Evolutionary conservation across 306 rosid genomes (phyloP).

Genomic region (Vicia faba): DNA sequence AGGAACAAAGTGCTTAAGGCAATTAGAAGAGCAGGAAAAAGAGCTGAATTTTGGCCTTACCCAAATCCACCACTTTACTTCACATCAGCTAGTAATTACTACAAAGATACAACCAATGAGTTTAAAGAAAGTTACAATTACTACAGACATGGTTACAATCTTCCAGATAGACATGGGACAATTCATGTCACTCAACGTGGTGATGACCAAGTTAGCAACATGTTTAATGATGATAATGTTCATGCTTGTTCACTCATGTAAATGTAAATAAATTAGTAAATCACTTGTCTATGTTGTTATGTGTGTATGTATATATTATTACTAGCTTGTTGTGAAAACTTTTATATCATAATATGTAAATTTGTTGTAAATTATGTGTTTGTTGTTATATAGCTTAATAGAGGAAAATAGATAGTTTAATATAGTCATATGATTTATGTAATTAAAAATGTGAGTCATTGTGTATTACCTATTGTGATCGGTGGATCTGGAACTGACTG

Average conservation of each 20-base stretch:
- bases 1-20: conserved; percentile 82
- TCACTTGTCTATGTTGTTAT: not conserved
- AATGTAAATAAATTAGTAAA: not conserved
- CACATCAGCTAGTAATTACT: conserved; percentile 67
- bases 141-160: conserved; percentile 85
- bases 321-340: not conserved
- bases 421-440: too few relatives aligned
- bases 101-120: conserved; percentile 69
- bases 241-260: conserved; percentile 84
- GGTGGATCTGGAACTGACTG: too few relatives aligned
- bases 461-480: too few relatives aligned
- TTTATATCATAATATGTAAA: conserved; percentile 16
- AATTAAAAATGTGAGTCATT: too few relatives aligned
- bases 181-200: conserved; percentile 73
- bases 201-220: conserved; percentile 88
- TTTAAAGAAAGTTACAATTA: conserved; percentile 87
- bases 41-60: conserved; percentile 91
- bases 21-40: conserved; percentile 82
- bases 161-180: conserved; percentile 74
- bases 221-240: conserved; percentile 95
- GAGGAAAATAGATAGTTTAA: too few relatives aligned
- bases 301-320: not conserved
- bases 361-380: not conserved
- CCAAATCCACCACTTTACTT: conserved; percentile 81
- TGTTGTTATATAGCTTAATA: too few relatives aligned